phyloP scores from a whole-genome alignment of 306 rosid species.

The Rosa persica region DNA sequence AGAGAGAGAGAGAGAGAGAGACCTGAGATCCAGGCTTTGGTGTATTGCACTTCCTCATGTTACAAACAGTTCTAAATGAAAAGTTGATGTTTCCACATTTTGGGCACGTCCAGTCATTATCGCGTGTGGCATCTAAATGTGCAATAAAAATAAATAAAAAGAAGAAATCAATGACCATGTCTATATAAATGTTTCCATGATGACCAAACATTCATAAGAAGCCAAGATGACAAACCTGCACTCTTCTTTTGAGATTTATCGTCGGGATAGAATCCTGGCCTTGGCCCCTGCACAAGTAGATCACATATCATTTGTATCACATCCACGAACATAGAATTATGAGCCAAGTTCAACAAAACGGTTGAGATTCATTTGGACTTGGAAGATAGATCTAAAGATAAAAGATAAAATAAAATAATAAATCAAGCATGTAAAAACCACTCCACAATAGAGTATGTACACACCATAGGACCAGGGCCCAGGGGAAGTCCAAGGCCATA shows the following conservation, averaged over 20 bases:
- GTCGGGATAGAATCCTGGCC: constrained; percentile 79
- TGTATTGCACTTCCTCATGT: constrained; percentile 99
- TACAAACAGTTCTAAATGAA: constrained; percentile 89
- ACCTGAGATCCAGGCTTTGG: constrained; percentile 98
- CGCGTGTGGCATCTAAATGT: constrained; percentile 71
- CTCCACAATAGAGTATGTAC: constrained; percentile 10
- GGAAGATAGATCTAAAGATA: neutral
- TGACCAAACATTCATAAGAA: neutral
- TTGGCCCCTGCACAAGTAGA: constrained; percentile 62
- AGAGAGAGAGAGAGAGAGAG: neutral
- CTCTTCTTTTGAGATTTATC: constrained; percentile 75
- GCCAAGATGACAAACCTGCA: constrained; percentile 46
- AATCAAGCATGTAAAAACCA: neutral
- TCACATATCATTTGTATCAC: constrained; percentile 18
- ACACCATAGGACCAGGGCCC: constrained; percentile 86
- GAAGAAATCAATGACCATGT: constrained; percentile 9
- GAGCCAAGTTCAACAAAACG: neutral
- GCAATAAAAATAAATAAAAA: neutral
- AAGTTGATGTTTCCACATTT: constrained; percentile 97
- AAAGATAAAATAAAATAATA: neutral
- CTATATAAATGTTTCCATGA: neutral
- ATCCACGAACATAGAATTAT: neutral
- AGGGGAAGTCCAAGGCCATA: constrained; percentile 89
- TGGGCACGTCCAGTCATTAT: constrained; percentile 99
- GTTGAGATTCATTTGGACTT: neutral